phyloP scores from a whole-genome alignment of 1,139 yeast species.

The Yamadazyma conglobata region DNA sequence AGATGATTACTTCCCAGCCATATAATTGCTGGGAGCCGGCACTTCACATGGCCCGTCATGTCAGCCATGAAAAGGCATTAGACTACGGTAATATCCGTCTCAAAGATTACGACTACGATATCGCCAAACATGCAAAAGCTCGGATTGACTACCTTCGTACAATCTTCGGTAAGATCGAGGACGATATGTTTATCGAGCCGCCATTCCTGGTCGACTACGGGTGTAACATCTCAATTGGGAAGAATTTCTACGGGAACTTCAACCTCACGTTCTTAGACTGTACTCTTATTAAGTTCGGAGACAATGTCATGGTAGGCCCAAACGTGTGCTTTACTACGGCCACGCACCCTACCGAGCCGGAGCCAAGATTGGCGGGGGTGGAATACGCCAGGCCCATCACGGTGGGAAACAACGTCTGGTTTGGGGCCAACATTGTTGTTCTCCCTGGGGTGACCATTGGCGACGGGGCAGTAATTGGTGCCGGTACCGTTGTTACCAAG shows the following conservation, averaged over 20 bases:
- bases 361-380: constrained; percentile 37
- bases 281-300: constrained; percentile 59
- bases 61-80: constrained; percentile 23
- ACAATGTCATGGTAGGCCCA: constrained; percentile 60
- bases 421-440: constrained; percentile 52
- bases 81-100: constrained; percentile 40
- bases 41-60: constrained; percentile 18
- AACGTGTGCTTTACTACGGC: constrained; percentile 60
- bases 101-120: constrained; percentile 28
- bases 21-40: constrained; percentile 21
- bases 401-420: constrained; percentile 66
- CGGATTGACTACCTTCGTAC: constrained; percentile 31
- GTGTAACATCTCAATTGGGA: constrained; percentile 48
- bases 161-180: constrained; percentile 45
- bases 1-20: constrained; percentile 26
- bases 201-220: constrained; percentile 62
- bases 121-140: constrained; percentile 25
- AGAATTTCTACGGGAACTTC: constrained; percentile 52
- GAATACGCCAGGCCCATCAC: constrained; percentile 56
- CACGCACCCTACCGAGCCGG: constrained; percentile 57
- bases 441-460: constrained; percentile 70
- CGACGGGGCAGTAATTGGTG: constrained; percentile 59
- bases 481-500: constrained; percentile 60
- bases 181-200: constrained; percentile 42
- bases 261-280: constrained; percentile 59